These are phyloP conservation scores for Flaveria trinervia DNA, from an alignment of 129 eudicot genomes.

Conservation along the genomic window DNA sequence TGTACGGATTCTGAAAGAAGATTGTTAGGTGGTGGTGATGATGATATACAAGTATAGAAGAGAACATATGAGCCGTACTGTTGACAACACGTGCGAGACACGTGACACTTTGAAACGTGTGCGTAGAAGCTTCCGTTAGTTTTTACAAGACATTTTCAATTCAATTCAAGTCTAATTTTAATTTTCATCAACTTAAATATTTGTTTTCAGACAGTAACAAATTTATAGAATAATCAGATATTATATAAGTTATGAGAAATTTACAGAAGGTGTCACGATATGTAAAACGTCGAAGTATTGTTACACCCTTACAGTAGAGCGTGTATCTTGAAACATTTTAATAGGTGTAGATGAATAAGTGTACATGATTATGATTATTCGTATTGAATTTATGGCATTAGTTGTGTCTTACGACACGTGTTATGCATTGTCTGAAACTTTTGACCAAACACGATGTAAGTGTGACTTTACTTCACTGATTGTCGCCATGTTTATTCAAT, in stretches of 20 bases:
- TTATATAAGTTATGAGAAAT: too few relatives aligned
- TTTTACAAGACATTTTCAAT: background rate
- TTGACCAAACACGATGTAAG: background rate
- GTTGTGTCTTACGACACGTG: background rate
- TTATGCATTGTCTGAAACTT: background rate
- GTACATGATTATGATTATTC: background rate
- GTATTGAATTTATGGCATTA: background rate
- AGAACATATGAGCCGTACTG: constrained; percentile 33
- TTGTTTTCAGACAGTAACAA: too few relatives aligned
- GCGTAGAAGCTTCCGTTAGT: constrained; percentile 39
- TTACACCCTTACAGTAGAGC: background rate
- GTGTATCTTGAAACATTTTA: background rate
- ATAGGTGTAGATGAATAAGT: background rate
- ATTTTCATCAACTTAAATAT: too few relatives aligned
- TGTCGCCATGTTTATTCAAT: background rate
- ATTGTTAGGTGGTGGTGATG: constrained; percentile 19
- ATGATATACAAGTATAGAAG: constrained; percentile 13
- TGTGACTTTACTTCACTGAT: background rate
- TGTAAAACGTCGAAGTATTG: background rate
- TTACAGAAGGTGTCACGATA: background rate
- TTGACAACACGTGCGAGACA: constrained; percentile 57
- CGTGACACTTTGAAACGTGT: constrained; percentile 41
- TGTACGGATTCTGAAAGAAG: constrained; percentile 24
- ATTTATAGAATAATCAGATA: too few relatives aligned
- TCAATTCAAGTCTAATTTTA: too few relatives aligned